These are phyloP conservation scores for Eucalyptus pauciflora DNA, from an alignment of 345 rosid species.

Conservation along the genomic window DNA sequence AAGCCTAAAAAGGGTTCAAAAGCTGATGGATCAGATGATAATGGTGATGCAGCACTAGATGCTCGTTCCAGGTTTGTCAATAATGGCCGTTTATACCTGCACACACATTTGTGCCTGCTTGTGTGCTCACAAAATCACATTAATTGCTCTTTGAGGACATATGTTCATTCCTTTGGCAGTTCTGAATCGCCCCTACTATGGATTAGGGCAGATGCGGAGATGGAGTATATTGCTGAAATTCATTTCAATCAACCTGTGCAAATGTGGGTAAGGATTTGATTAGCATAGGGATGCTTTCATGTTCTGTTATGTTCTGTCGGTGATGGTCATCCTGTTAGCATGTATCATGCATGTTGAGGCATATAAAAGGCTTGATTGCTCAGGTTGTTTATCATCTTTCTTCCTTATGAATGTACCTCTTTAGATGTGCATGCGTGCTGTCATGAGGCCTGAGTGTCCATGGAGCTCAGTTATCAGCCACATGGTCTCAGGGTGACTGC, in stretches of 20 bases:
- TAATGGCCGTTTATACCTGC: neutral
- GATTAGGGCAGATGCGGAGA: conserved; percentile 98
- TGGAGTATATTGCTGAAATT: conserved; percentile 95
- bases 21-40: conserved; percentile 93
- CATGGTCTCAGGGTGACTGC: neutral
- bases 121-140: neutral
- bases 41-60: conserved; percentile 57
- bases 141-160: neutral
- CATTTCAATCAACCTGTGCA: conserved; percentile 96
- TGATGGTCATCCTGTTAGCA: neutral
- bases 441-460: neutral
- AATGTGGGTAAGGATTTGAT: conserved; percentile 82
- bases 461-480: neutral
- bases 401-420: neutral
- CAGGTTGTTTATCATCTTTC: neutral
- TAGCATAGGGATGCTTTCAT: neutral
- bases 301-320: neutral
- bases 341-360: neutral
- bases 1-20: conserved; percentile 91
- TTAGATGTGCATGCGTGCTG: neutral
- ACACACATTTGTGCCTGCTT: neutral
- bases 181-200: conserved; percentile 88
- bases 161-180: conserved; percentile 28
- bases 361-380: neutral
- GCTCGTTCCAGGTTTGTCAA: conserved; percentile 60